Evolutionary conservation across 768 basidiomycete genomes (phyloP).

Genomic region (Leccinum arenicola): DNA sequence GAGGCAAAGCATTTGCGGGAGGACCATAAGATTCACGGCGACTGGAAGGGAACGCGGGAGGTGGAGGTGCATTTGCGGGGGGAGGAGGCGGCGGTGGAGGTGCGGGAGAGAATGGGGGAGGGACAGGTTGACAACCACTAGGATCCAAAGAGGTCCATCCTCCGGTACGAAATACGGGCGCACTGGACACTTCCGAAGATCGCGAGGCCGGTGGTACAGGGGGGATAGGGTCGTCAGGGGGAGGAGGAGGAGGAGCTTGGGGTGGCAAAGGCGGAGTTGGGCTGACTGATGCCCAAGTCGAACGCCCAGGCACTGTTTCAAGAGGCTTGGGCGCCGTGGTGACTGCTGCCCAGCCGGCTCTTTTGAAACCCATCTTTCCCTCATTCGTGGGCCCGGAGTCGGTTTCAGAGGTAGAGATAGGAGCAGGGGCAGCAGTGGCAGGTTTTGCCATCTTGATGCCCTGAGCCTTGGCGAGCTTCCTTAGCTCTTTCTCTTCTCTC

Average conservation of each 20-base stretch:
- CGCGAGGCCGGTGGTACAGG: conserved; percentile 17
- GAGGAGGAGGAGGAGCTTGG: conserved; percentile 8
- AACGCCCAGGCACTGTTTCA: conserved; percentile 11
- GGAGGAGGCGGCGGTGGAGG: conserved; percentile 14
- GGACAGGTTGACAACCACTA: conserved; percentile 32
- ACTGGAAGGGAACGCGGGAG: background rate
- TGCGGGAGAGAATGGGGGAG: conserved; percentile 19
- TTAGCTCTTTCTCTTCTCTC: conserved; percentile 80
- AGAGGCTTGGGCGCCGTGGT: conserved; percentile 8
- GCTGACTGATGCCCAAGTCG: conserved; percentile 17
- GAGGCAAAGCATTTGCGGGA: conserved; percentile 4
- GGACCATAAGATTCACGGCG: conserved; percentile 14
- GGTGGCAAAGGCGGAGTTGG: conserved; percentile 23
- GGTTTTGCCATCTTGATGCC: conserved; percentile 64
- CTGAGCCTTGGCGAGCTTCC: conserved; percentile 79
- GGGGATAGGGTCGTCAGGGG: conserved; percentile 10
- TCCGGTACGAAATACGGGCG: conserved; percentile 54
- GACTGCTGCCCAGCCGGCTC: conserved; percentile 50
- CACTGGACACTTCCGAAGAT: conserved; percentile 19
- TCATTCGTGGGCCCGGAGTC: conserved; percentile 17
- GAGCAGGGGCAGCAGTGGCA: conserved; percentile 12
- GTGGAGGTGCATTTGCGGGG: conserved; percentile 8
- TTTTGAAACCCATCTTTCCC: conserved; percentile 35
- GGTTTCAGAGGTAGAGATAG: conserved; percentile 17
- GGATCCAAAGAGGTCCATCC: conserved; percentile 71